Evolutionary conservation across 2,329 filamentous ascomycete species (phyloP).

Genomic region (Beauveria scarabaeidicola): DNA sequence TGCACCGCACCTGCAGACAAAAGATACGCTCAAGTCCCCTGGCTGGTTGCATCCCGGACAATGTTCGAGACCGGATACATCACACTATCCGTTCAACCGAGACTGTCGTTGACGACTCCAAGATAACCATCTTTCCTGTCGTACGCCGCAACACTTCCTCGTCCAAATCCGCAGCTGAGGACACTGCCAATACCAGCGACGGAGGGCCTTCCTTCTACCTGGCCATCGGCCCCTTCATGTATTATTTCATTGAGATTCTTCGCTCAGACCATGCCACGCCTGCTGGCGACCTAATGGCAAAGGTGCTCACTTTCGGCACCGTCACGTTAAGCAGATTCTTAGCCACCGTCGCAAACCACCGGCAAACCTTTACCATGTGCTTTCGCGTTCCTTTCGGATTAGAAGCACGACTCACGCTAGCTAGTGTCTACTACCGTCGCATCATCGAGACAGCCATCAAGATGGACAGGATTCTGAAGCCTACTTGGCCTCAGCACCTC

Average conservation of each 20-base stretch:
- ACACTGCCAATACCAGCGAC: conserved; percentile 38
- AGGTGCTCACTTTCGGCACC: conserved; percentile 42
- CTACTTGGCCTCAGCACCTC: conserved; percentile 48
- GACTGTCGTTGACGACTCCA: conserved; percentile 21
- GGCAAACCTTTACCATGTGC: conserved; percentile 47
- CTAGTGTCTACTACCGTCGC: conserved; percentile 45
- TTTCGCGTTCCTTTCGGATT: conserved; percentile 40
- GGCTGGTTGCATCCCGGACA: conserved; percentile 33
- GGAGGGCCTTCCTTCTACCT: conserved; percentile 45
- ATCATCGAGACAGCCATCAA: conserved; percentile 47
- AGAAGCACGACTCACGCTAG: conserved; percentile 40
- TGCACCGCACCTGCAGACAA: conserved; percentile 33
- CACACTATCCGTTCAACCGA: conserved; percentile 39
- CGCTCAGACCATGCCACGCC: conserved; percentile 33
- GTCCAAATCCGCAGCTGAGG: conserved; percentile 33
- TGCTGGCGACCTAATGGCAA: conserved; percentile 39
- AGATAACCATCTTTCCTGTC: conserved; percentile 42
- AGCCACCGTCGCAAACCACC: conserved; percentile 41
- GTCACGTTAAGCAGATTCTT: conserved; percentile 44
- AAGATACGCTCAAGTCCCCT: conserved; percentile 28
- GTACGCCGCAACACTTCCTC: conserved; percentile 36
- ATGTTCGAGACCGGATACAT: conserved; percentile 39
- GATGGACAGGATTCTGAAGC: conserved; percentile 47
- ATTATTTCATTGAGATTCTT: conserved; percentile 43
- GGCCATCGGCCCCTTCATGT: conserved; percentile 44